These are phyloP conservation scores for Miscanthus sacchariflorus DNA, from an alignment of 202 grass and related monocot genomes.

Conservation along the genomic window DNA sequence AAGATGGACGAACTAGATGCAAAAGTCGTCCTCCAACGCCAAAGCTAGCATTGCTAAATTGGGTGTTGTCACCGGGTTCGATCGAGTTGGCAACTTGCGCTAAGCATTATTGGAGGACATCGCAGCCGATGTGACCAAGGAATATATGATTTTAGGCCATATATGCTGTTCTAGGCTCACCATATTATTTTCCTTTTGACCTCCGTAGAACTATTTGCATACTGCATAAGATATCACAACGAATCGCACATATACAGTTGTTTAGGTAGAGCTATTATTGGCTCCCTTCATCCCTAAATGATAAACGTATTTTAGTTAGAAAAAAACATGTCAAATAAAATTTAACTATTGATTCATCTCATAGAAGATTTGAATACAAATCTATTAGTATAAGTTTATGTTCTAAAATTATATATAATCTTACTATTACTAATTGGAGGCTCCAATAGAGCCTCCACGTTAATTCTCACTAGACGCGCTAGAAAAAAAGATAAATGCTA, in stretches of 20 bases:
- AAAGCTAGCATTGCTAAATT: background rate
- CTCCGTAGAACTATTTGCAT: background rate
- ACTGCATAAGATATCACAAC: background rate
- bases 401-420: too few relatives aligned
- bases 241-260: background rate
- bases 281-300: too few relatives aligned
- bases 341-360: too few relatives aligned
- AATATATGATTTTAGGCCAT: conserved; percentile 39
- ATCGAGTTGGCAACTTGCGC: conserved; percentile 34
- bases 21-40: background rate
- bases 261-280: too few relatives aligned
- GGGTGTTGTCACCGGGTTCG: background rate
- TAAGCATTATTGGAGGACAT: background rate
- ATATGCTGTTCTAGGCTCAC: background rate
- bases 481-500: too few relatives aligned
- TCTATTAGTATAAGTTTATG: too few relatives aligned
- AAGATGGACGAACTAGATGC: conserved; percentile 15
- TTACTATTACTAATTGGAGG: too few relatives aligned
- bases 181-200: background rate
- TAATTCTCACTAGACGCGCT: too few relatives aligned
- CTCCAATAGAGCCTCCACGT: too few relatives aligned
- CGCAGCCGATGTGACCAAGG: background rate
- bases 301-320: too few relatives aligned
- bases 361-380: too few relatives aligned
- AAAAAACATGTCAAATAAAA: too few relatives aligned